Evolutionary conservation across 116 monocot genomes (phyloP).

Genomic region (Papilionanthe hybrid): DNA sequence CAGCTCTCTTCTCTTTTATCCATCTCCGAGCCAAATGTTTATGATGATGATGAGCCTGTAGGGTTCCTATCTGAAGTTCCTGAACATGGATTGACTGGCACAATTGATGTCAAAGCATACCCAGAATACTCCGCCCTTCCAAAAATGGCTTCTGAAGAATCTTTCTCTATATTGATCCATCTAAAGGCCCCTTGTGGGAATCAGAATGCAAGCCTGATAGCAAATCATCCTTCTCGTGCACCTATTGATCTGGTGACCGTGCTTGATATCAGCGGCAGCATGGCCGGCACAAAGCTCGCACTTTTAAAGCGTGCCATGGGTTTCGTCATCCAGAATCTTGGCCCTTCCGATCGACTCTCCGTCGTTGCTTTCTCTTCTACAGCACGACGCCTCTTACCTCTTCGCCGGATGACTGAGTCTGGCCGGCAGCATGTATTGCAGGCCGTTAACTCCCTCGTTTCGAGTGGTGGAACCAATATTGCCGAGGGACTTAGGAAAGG

Average conservation of each 20-base stretch:
- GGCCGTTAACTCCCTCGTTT: slow-evolving; percentile 49
- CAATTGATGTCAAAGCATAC: slow-evolving; percentile 31
- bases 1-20: slow-evolving; percentile 17
- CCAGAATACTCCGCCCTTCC: slow-evolving; percentile 34
- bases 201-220: not conserved
- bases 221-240: slow-evolving; percentile 28
- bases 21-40: slow-evolving; percentile 40
- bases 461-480: slow-evolving; percentile 71
- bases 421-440: slow-evolving; percentile 51
- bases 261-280: slow-evolving; percentile 85
- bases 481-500: slow-evolving; percentile 63
- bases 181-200: slow-evolving; percentile 29
- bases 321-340: slow-evolving; percentile 80
- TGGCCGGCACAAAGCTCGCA: slow-evolving; percentile 72
- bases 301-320: slow-evolving; percentile 72
- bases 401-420: slow-evolving; percentile 56
- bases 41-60: slow-evolving; percentile 65
- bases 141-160: slow-evolving; percentile 22
- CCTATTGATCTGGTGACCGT: slow-evolving; percentile 72
- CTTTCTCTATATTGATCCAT: slow-evolving; percentile 41
- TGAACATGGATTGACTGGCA: not conserved
- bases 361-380: slow-evolving; percentile 73
- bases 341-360: slow-evolving; percentile 63
- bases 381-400: slow-evolving; percentile 56
- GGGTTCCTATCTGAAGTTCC: not conserved